Evolutionary conservation across 108 stramenopile species (phyloP).

Genomic region (Cyclostephanos invisitatus): DNA sequence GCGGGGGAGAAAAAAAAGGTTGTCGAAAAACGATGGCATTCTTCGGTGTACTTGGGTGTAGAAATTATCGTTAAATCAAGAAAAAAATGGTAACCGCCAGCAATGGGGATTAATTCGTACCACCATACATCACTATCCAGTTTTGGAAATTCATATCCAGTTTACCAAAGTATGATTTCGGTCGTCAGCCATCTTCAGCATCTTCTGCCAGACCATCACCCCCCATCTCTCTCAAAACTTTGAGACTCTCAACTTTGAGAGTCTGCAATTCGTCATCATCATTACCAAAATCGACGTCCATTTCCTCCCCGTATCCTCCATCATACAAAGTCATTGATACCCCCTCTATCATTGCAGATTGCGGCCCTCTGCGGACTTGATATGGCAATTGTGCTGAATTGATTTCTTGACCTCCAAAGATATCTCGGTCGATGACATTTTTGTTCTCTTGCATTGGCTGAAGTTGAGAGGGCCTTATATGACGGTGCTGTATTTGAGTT

Average conservation of each 20-base stretch:
- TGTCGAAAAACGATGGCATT: too few relatives aligned
- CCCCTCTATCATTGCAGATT: conserved; percentile 35
- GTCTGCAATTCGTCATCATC: conserved; percentile 28
- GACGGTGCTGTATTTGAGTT: conserved; percentile 8
- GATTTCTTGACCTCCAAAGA: conserved; percentile 31
- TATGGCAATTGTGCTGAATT: not conserved
- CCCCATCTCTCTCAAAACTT: not conserved
- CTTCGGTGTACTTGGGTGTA: too few relatives aligned
- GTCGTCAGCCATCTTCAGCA: not conserved
- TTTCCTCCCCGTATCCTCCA: conserved; percentile 64
- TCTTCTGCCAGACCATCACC: not conserved
- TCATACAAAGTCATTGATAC: conserved; percentile 44
- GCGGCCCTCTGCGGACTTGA: conserved; percentile 31
- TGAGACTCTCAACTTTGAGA: not conserved
- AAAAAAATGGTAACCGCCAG: too few relatives aligned
- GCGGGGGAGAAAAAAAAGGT: too few relatives aligned
- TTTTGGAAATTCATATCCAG: too few relatives aligned
- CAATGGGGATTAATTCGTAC: too few relatives aligned
- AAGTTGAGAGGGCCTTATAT: not conserved
- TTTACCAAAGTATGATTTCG: too few relatives aligned
- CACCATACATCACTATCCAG: too few relatives aligned
- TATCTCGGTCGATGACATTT: conserved; percentile 47
- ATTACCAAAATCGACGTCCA: conserved; percentile 59
- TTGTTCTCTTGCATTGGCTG: conserved; percentile 5
- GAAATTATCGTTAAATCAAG: too few relatives aligned